A percentile compares a stretch with the other conserved stretches of the same genome.
phyloP scores from a whole-genome alignment of 2,329 filamentous ascomycete species.

The Scopulariopsis brevicaulis region DNA sequence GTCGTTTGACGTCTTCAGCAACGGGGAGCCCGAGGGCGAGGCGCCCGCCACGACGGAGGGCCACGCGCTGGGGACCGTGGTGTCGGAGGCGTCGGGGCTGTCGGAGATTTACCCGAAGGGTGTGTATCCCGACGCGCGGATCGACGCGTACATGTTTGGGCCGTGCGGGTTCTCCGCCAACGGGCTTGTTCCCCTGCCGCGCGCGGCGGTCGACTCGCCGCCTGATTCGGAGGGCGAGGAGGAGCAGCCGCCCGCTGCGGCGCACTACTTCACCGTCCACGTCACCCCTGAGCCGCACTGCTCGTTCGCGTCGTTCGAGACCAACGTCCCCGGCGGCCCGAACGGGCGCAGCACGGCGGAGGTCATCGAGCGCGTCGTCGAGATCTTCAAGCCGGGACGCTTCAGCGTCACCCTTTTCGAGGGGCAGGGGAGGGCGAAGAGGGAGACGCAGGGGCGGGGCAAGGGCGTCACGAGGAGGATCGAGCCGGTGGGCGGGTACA shows the following conservation, averaged over 20 bases:
- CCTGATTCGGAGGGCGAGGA: conserved; percentile 10
- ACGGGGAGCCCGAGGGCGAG: conserved; percentile 52
- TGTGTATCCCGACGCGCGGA: conserved; percentile 82
- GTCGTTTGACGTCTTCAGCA: conserved; percentile 70
- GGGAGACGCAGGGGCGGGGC: conserved; percentile 26
- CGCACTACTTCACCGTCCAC: conserved; percentile 96
- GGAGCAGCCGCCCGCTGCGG: conserved; percentile 36
- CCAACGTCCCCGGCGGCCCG: conserved; percentile 85
- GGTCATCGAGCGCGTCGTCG: conserved; percentile 85
- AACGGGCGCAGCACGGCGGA: conserved; percentile 81
- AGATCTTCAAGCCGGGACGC: conserved; percentile 93
- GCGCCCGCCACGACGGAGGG: conserved; percentile 76
- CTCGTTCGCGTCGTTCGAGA: conserved; percentile 97
- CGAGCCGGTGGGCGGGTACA: conserved; percentile 76
- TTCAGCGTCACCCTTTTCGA: conserved; percentile 97
- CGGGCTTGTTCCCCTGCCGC: conserved; percentile 76
- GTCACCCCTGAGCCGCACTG: conserved; percentile 95
- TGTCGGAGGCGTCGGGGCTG: conserved; percentile 82
- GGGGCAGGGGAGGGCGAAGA: conserved; percentile 45
- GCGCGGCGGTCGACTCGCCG: conserved; percentile 12
- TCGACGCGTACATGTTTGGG: conserved; percentile 93
- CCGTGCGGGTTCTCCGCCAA: conserved; percentile 97
- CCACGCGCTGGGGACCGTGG: conserved; percentile 82
- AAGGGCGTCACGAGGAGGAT: conserved; percentile 30
- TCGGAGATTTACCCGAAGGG: conserved; percentile 78